Evolutionary conservation across 1,139 yeast species (phyloP).

Genomic region (Nakaseomyces delphensis): DNA sequence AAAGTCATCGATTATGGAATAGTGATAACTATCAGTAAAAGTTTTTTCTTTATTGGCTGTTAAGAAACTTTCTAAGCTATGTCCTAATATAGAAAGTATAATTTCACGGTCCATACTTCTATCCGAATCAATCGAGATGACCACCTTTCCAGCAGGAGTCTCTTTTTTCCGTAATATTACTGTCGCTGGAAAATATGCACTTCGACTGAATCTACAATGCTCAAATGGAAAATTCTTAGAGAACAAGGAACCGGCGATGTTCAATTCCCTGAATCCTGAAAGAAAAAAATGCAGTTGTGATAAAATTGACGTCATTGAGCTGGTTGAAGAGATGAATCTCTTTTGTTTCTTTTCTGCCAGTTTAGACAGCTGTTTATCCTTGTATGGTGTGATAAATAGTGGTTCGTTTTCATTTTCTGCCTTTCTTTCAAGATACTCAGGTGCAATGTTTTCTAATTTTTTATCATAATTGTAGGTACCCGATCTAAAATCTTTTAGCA

Average conservation of each 20-base stretch:
- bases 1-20: conserved; percentile 59
- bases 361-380: conserved; percentile 45
- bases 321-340: conserved; percentile 70
- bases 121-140: conserved; percentile 65
- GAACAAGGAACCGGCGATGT: conserved; percentile 34
- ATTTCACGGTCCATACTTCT: conserved; percentile 60
- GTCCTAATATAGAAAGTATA: conserved; percentile 70
- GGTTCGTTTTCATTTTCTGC: conserved; percentile 22
- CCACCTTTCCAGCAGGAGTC: conserved; percentile 18
- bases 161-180: conserved; percentile 36
- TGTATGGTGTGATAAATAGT: conserved; percentile 57
- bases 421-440: conserved; percentile 13
- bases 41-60: conserved; percentile 37
- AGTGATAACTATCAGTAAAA: conserved; percentile 46
- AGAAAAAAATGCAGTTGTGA: conserved; percentile 64
- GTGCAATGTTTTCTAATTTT: conserved; percentile 45
- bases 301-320: conserved; percentile 73
- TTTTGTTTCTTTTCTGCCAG: conserved; percentile 39
- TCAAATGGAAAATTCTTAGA: conserved; percentile 37
- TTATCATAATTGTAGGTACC: conserved; percentile 64
- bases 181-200: conserved; percentile 38
- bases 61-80: conserved; percentile 62
- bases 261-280: conserved; percentile 51
- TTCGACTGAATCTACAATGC: conserved; percentile 28
- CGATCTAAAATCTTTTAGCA: conserved; percentile 67